Conservation (phyloP, 495 filamentous ascomycete genomes). For the Aspergillus cavernicola region DNA sequence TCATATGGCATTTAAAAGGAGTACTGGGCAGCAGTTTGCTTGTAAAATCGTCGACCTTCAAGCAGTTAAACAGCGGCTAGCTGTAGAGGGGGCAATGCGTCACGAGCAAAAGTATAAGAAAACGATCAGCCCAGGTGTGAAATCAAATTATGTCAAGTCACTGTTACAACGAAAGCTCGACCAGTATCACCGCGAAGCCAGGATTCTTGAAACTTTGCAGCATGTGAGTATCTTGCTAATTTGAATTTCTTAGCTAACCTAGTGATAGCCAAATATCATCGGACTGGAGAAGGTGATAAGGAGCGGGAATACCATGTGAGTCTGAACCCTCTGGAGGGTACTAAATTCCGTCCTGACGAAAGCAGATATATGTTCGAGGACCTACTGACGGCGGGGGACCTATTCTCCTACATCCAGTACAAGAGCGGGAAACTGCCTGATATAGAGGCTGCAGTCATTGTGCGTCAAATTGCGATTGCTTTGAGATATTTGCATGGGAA, state of each 20-base stretch:
- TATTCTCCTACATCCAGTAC: constrained; percentile 56
- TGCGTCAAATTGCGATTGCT: constrained; percentile 57
- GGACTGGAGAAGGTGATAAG: constrained; percentile 50
- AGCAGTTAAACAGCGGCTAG: constrained; percentile 4
- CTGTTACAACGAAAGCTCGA: constrained; percentile 12
- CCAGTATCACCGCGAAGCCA: constrained; percentile 43
- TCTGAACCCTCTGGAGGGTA: not conserved
- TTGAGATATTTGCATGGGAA: constrained; percentile 56
- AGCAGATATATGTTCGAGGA: constrained; percentile 64
- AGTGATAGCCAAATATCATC: constrained; percentile 58
- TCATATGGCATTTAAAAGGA: constrained; percentile 41
- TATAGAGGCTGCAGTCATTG: constrained; percentile 51
- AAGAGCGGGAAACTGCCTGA: constrained; percentile 45
- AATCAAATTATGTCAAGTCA: not conserved
- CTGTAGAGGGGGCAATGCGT: not conserved
- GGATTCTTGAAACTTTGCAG: constrained; percentile 51
- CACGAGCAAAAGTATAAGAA: constrained; percentile 7
- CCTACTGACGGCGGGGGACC: constrained; percentile 60
- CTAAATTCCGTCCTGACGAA: not conserved
- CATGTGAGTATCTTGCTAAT: constrained; percentile 47
- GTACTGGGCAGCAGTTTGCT: constrained; percentile 42
- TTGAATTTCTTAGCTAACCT: not conserved
- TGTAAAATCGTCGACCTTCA: constrained; percentile 50
- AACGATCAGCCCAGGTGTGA: not conserved
- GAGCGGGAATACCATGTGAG: constrained; percentile 50